These are phyloP conservation scores for Phoma herbarum DNA, from an alignment of 2,329 filamentous ascomycete species.

Conservation along the genomic window DNA sequence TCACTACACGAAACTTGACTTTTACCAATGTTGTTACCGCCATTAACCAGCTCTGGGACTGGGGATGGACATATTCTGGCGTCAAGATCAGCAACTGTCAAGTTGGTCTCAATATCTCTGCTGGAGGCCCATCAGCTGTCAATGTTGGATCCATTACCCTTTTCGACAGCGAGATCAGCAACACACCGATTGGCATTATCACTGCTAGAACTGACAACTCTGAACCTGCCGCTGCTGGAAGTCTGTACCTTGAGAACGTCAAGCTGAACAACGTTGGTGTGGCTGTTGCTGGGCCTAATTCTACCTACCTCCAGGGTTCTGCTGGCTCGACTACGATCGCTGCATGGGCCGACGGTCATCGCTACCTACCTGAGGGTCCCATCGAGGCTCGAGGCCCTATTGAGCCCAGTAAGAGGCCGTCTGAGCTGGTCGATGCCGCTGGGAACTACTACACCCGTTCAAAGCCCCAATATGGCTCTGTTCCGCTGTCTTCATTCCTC, in stretches of 20 bases:
- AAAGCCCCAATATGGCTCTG: slow-evolving; percentile 57
- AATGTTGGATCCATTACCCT: slow-evolving; percentile 65
- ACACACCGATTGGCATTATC: slow-evolving; percentile 60
- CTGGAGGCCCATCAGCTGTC: slow-evolving; percentile 48
- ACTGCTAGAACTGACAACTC: slow-evolving; percentile 57
- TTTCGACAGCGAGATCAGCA: slow-evolving; percentile 64
- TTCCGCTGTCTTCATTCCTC: slow-evolving; percentile 71
- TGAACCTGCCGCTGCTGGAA: slow-evolving; percentile 57
- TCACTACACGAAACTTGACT: slow-evolving; percentile 65
- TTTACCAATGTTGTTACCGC: slow-evolving; percentile 63
- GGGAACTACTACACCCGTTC: slow-evolving; percentile 60
- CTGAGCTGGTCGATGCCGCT: slow-evolving; percentile 54
- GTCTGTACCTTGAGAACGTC: slow-evolving; percentile 68
- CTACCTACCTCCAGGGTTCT: slow-evolving; percentile 40
- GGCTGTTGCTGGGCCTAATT: slow-evolving; percentile 35
- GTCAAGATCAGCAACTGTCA: slow-evolving; percentile 62
- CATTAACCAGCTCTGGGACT: slow-evolving; percentile 67
- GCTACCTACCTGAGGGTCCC: slow-evolving; percentile 51
- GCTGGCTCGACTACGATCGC: slow-evolving; percentile 29
- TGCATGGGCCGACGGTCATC: slow-evolving; percentile 48
- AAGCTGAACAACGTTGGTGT: slow-evolving; percentile 58
- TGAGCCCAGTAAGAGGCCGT: slow-evolving; percentile 53
- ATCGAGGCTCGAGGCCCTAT: slow-evolving; percentile 56
- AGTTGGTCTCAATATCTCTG: slow-evolving; percentile 61
- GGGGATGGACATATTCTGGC: slow-evolving; percentile 65